A percentile compares a stretch with the other conserved stretches of the same genome.
These are phyloP conservation scores for Brassica hybrid DNA, from an alignment of 441 rosid species.

Conservation along the genomic window DNA sequence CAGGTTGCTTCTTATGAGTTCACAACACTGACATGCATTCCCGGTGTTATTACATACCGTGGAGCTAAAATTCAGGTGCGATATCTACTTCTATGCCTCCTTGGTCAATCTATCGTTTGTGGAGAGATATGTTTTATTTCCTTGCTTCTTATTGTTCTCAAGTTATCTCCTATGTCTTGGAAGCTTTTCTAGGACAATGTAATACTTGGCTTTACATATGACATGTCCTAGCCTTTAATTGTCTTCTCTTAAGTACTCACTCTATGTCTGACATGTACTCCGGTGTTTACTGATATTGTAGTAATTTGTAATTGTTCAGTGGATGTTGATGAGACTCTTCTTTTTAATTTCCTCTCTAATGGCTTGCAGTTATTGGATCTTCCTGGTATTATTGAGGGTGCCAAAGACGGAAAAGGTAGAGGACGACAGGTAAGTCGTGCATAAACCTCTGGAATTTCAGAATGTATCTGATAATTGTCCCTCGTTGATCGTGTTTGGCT, in stretches of 20 bases:
- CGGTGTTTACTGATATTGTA: constrained; percentile 1
- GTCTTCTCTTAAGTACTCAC: constrained; percentile 3
- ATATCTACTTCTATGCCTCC: constrained; percentile 5
- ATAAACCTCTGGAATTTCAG: constrained; percentile 3
- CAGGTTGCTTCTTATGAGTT: constrained; percentile 99
- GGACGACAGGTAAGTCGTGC: constrained; percentile 77
- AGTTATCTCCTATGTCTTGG: not conserved
- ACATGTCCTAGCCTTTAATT: not conserved
- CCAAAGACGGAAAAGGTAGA: constrained; percentile 99
- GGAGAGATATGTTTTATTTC: not conserved
- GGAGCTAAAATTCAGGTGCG: constrained; percentile 98
- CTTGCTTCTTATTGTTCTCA: not conserved
- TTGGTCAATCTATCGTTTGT: not conserved
- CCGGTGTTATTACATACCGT: constrained; percentile 87
- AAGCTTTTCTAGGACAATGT: constrained; percentile 2
- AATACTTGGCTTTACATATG: constrained; percentile 7
- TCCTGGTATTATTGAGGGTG: constrained; percentile 99
- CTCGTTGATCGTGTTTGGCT: constrained; percentile 1
- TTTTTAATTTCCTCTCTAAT: not conserved
- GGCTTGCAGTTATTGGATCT: constrained; percentile 84
- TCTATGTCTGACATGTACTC: not conserved
- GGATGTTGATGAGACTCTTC: constrained; percentile 13
- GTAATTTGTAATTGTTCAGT: not conserved
- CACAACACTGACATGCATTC: constrained; percentile 96
- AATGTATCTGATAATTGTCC: not conserved